Evolutionary conservation across 140 eudicot species (phyloP), one percentile per base, ranked within the genome.

Genomic region (Erigeron philadelphicus): DNA sequence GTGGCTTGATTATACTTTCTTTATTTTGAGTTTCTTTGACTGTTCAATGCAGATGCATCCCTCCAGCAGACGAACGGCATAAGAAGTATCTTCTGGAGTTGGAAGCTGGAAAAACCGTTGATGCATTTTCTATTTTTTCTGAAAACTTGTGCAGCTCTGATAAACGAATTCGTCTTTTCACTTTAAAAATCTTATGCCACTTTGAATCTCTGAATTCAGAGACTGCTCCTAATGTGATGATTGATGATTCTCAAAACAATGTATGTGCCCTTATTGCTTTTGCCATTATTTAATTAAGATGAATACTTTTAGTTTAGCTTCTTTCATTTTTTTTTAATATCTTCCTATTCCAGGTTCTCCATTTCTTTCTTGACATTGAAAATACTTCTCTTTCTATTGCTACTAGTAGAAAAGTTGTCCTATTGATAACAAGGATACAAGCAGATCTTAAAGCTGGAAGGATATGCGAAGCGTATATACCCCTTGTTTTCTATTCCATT

Each of bases 131-230:
- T 45, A n/a, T 76, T 42, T 93, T 89, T 74, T 73, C 90, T 10
- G 94, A 81, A 67, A 93, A 93, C 71, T 74, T 93, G 18, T 80
- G 80, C 76, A 83, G 87, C 66, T 48, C 87, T 25, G 78, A 89
- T 79, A 86, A 80, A 71, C 74, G 18, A 50, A 78, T 89, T 44
- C 96, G 98, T 63, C 80, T 75, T 67, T 73, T 84, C 47, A 93
- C 96, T 17, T 77, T 93, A 64, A 79, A 88, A 79, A 86, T 93
- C 16, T 78, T 93, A 75, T 84, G 96, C 83, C 95, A 89, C 69
- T 93, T 81, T 70, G 86, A 93, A 73, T 75, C 76, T 65, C 31
- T 84, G 60, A 25, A 57, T 69, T 74, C 41, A 55, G 77, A 75
- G 12, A 53, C 21, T 40, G 61, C 65, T 5, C 23, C 63, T 43